Conservation (phyloP, 768 basidiomycete species). For the Imleria badia region DNA sequence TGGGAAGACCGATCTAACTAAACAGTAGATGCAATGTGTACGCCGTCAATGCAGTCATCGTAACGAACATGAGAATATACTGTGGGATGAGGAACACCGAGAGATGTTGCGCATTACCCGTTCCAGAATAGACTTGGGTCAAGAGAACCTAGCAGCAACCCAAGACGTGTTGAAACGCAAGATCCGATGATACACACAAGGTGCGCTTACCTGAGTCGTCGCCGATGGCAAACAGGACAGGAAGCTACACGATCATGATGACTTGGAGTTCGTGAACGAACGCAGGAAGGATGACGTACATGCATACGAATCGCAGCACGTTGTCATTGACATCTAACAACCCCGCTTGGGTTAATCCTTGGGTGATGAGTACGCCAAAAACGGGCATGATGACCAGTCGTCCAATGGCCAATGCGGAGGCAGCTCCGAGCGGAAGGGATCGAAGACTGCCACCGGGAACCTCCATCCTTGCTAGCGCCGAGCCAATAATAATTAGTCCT, state of each 20-base stretch:
- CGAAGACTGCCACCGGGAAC: constrained; percentile 49
- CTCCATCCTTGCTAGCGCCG: constrained; percentile 57
- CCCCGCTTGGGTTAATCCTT: constrained; percentile 46
- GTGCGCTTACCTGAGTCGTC: constrained; percentile 49
- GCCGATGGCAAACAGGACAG: constrained; percentile 61
- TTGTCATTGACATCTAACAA: constrained; percentile 52
- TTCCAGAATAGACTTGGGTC: constrained; percentile 66
- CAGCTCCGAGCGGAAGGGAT: constrained; percentile 50
- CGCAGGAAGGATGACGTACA: constrained; percentile 42
- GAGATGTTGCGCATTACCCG: constrained; percentile 61
- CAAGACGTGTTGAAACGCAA: neutral
- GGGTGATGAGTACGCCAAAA: constrained; percentile 56
- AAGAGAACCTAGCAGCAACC: constrained; percentile 48
- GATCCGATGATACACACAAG: neutral
- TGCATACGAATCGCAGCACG: constrained; percentile 65
- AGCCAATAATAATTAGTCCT: constrained; percentile 61
- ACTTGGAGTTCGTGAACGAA: neutral
- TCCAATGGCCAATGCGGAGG: constrained; percentile 49
- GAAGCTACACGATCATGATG: constrained; percentile 38
- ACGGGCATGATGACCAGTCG: constrained; percentile 60
- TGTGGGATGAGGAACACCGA: constrained; percentile 64
- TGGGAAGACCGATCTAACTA: constrained; percentile 8
- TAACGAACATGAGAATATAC: constrained; percentile 42
- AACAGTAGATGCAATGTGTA: constrained; percentile 39
- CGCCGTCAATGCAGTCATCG: constrained; percentile 38